Evolutionary conservation across 129 eudicot species (phyloP).

Genomic region (Kitagawia praeruptora): DNA sequence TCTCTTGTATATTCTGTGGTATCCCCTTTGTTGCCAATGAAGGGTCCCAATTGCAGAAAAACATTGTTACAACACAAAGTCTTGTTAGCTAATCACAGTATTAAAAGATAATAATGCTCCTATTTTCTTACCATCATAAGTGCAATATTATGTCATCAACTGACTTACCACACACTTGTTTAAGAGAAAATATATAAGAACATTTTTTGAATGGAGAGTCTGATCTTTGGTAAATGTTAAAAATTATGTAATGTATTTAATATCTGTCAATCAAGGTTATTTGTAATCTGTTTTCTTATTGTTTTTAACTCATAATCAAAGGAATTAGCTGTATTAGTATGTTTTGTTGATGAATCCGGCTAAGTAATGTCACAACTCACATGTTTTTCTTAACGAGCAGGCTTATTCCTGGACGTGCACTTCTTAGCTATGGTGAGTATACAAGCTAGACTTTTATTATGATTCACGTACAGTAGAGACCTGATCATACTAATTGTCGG

Average conservation of each 20-base stretch:
- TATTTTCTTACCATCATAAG: neutral
- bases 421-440: conserved; percentile 77
- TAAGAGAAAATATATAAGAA: neutral
- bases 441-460: conserved; percentile 7
- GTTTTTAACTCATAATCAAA: neutral
- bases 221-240: neutral
- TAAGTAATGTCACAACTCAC: conserved; percentile 1
- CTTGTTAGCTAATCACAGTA: neutral
- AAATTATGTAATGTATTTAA: neutral
- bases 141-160: neutral
- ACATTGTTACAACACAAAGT: neutral
- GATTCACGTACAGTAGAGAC: neutral
- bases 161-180: neutral
- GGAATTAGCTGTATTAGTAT: neutral
- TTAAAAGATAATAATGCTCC: neutral
- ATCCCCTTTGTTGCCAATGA: neutral
- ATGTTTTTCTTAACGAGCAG: conserved; percentile 35
- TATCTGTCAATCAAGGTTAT: neutral
- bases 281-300: neutral
- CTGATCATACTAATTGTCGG: conserved; percentile 13
- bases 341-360: neutral
- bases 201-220: neutral
- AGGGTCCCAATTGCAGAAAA: neutral
- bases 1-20: neutral
- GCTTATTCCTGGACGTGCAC: conserved; percentile 87